Evolutionary conservation across 1,139 yeast genomes (phyloP).

Genomic region (Yamadazyma atlantica): DNA sequence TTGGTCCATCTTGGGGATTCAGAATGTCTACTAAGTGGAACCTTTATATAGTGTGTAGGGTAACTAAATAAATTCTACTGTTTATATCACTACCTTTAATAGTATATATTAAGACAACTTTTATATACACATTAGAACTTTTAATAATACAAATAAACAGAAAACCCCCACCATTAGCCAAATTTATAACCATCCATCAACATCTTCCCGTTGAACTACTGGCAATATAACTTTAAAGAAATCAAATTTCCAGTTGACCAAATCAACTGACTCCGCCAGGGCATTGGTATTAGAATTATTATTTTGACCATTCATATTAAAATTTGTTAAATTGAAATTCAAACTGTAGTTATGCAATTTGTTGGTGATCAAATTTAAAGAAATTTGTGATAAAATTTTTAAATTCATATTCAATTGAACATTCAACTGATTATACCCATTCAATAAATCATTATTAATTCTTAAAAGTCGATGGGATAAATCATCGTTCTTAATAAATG

Average conservation of each 20-base stretch:
- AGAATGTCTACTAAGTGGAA: too few relatives aligned
- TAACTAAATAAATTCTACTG: too few relatives aligned
- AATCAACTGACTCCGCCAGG: constrained; percentile 4
- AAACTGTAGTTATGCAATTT: constrained; percentile 29
- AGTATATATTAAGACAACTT: neutral
- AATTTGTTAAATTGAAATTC: constrained; percentile 20
- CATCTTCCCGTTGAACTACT: constrained; percentile 32
- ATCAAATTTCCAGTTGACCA: constrained; percentile 31
- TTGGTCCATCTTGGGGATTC: too few relatives aligned
- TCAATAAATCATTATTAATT: constrained; percentile 39
- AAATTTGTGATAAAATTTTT: constrained; percentile 23
- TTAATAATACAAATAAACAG: neutral
- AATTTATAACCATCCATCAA: constrained; percentile 37
- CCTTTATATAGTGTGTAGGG: neutral
- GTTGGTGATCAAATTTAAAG: constrained; percentile 23
- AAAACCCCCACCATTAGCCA: neutral
- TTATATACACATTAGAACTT: neutral
- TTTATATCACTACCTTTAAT: too few relatives aligned
- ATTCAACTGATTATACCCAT: constrained; percentile 33
- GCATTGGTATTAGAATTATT: constrained; percentile 5
- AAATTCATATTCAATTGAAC: constrained; percentile 29
- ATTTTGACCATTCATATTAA: constrained; percentile 4
- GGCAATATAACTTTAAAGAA: constrained; percentile 25
- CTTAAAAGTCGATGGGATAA: constrained; percentile 30
- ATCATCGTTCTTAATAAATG: constrained; percentile 20